Percentiles rank a stretch among this genome's conserved stretches.
Conservation (phyloP, 352 stramenopile genomes). For the Plasmopara muralis region DNA sequence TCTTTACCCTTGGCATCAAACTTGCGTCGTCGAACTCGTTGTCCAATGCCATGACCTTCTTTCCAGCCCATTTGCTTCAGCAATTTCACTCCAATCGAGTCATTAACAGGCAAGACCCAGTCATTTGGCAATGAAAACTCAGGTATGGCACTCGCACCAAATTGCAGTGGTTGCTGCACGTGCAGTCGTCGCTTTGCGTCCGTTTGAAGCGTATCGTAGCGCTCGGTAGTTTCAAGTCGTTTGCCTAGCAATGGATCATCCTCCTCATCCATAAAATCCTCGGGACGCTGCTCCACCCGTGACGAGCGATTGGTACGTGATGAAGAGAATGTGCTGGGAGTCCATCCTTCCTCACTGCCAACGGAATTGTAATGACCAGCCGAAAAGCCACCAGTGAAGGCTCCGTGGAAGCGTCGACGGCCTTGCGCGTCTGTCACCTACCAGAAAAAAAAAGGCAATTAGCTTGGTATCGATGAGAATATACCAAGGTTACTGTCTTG, state of each 20-base stretch:
- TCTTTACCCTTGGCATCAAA: slow-evolving; percentile 15
- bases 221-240: slow-evolving; percentile 56
- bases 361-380: slow-evolving; percentile 94
- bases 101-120: slow-evolving; percentile 56
- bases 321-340: slow-evolving; percentile 73
- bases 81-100: slow-evolving; percentile 79
- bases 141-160: slow-evolving; percentile 17
- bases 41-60: slow-evolving; percentile 83
- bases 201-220: slow-evolving; percentile 54
- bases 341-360: slow-evolving; percentile 85
- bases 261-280: slow-evolving; percentile 94
- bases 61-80: slow-evolving; percentile 89
- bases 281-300: slow-evolving; percentile 49
- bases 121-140: slow-evolving; percentile 60
- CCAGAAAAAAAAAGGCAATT: slow-evolving; percentile 3
- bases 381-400: slow-evolving; percentile 92
- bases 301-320: slow-evolving; percentile 46
- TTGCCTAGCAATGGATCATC: slow-evolving; percentile 86
- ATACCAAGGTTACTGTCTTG: not conserved
- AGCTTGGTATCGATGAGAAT: not conserved
- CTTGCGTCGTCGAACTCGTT: slow-evolving; percentile 47
- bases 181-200: slow-evolving; percentile 28
- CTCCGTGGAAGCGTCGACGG: slow-evolving; percentile 86
- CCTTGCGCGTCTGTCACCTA: slow-evolving; percentile 71
- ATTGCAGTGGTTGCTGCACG: slow-evolving; percentile 9